Percentiles rank a stretch among this genome's conserved stretches.
Conservation (phyloP, 2,329 filamentous ascomycete species). For the Epichloe elymi region DNA sequence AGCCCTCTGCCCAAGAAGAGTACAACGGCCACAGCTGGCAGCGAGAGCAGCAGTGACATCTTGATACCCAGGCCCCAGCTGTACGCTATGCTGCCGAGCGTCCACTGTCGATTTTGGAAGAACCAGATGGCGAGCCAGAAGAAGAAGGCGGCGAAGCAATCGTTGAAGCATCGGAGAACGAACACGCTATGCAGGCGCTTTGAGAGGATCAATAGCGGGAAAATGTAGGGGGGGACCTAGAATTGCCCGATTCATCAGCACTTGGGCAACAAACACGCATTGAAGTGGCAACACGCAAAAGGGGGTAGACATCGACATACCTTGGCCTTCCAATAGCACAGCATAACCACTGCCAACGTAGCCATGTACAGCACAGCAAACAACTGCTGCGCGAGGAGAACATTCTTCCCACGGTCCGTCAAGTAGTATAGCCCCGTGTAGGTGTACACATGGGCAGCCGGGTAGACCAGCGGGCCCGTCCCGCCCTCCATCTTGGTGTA, state of each 20-base stretch:
- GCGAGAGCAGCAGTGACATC: conserved; percentile 76
- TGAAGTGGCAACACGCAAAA: not conserved
- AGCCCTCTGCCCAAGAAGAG: conserved; percentile 63
- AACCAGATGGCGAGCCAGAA: conserved; percentile 71
- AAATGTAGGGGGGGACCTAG: conserved; percentile 72
- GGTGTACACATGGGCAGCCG: conserved; percentile 83
- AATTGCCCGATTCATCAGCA: not conserved
- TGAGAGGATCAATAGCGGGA: conserved; percentile 73
- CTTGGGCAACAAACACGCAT: not conserved
- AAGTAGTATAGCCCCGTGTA: conserved; percentile 69
- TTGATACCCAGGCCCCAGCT: conserved; percentile 79
- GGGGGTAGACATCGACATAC: conserved; percentile 24
- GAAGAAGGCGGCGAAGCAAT: conserved; percentile 75
- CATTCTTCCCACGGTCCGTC: conserved; percentile 63
- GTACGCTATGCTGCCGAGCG: conserved; percentile 58
- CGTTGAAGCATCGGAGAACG: conserved; percentile 86
- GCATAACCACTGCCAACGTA: conserved; percentile 64
- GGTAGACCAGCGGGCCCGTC: conserved; percentile 91
- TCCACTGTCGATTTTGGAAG: conserved; percentile 65
- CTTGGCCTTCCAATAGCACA: conserved; percentile 65
- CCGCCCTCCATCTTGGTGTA: conserved; percentile 76
- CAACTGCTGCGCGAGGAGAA: conserved; percentile 67
- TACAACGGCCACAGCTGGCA: conserved; percentile 68
- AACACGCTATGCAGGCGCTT: conserved; percentile 93
- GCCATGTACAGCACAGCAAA: conserved; percentile 71